Percentiles rank a stretch among this genome's conserved stretches.
Conservation (phyloP, 176 grass and related monocot genomes). For the Coix lacrymajobi region DNA sequence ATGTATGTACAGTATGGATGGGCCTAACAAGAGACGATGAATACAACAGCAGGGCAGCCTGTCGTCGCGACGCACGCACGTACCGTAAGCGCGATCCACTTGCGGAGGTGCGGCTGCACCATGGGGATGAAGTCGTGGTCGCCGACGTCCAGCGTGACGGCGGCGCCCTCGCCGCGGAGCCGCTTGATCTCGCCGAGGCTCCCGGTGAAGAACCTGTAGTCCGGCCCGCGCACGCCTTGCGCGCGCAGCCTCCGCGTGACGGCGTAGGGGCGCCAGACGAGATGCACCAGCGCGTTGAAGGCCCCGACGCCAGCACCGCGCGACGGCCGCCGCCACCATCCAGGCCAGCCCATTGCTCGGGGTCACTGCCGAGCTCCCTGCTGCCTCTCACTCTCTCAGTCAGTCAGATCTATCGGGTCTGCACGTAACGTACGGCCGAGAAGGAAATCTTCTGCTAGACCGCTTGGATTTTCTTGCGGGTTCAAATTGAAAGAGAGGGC, state of each 20-base stretch:
- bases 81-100: not conserved
- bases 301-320: not conserved
- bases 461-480: too few relatives aligned
- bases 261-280: conserved; percentile 26
- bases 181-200: conserved; percentile 30
- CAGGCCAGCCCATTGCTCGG: not conserved
- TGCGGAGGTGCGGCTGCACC: conserved; percentile 16
- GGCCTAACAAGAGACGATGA: too few relatives aligned
- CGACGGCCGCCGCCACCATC: not conserved
- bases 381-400: too few relatives aligned
- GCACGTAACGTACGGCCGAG: too few relatives aligned
- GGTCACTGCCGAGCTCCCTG: too few relatives aligned
- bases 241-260: not conserved
- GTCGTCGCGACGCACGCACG: too few relatives aligned
- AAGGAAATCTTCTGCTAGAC: too few relatives aligned
- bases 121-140: conserved; percentile 34
- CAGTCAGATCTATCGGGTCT: too few relatives aligned
- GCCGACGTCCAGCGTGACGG: conserved; percentile 4
- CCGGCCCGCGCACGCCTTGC: conserved; percentile 42
- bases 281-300: conserved; percentile 9
- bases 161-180: conserved; percentile 8
- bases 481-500: too few relatives aligned
- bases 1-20: too few relatives aligned
- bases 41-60: too few relatives aligned
- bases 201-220: conserved; percentile 24